Conservation (phyloP, 768 basidiomycete species). For the Pleurotus citrinopileatus region DNA sequence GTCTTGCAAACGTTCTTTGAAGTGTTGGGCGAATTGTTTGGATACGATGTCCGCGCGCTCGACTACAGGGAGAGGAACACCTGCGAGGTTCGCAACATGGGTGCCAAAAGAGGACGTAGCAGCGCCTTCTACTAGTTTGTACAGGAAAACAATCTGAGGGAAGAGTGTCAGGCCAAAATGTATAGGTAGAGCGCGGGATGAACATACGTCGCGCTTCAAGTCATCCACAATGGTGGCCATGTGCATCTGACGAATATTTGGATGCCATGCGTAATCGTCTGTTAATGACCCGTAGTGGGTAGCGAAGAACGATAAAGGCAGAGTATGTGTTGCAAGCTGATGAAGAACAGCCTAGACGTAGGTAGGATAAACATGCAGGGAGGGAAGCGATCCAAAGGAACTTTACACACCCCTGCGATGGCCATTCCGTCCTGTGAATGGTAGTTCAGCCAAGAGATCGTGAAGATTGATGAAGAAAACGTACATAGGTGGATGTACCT, state of each 20-base stretch:
- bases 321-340: constrained; percentile 88
- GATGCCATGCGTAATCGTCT: constrained; percentile 89
- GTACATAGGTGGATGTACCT: constrained; percentile 91
- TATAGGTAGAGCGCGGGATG: not conserved
- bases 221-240: constrained; percentile 96
- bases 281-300: constrained; percentile 97
- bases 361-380: constrained; percentile 1
- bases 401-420: constrained; percentile 78
- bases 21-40: constrained; percentile 81
- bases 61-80: constrained; percentile 83
- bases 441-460: not conserved
- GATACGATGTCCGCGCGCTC: constrained; percentile 87
- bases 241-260: constrained; percentile 92
- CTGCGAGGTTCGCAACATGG: constrained; percentile 93
- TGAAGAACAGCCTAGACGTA: constrained; percentile 81
- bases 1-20: constrained; percentile 74
- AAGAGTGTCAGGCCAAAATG: constrained; percentile 2
- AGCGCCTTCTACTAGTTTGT: constrained; percentile 89
- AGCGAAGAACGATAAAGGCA: constrained; percentile 93
- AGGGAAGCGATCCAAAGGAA: not conserved
- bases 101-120: constrained; percentile 90
- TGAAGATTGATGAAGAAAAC: constrained; percentile 13
- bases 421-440: constrained; percentile 89
- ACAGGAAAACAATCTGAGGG: constrained; percentile 82
- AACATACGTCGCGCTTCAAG: constrained; percentile 76